Percentiles rank a stretch among this genome's conserved stretches.
phyloP scores from a whole-genome alignment of 257 asterid genomes.

The Datura wrightii region DNA sequence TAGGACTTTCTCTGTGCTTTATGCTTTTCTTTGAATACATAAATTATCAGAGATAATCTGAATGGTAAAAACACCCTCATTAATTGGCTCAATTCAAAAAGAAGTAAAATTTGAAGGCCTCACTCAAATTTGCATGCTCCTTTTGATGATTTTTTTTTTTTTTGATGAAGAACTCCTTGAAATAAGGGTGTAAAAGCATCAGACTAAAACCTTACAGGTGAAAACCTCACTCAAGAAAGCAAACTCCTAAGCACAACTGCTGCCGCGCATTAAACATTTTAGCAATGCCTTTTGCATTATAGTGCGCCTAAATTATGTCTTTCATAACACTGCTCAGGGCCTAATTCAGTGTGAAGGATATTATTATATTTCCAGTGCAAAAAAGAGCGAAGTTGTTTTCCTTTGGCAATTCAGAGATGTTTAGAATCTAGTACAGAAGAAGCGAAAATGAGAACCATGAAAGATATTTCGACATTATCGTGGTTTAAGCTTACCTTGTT shows the following conservation, averaged over 20 bases:
- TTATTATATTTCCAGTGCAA: background rate
- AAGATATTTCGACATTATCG: background rate
- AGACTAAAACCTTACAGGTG: background rate
- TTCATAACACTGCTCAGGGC: background rate
- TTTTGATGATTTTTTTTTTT: background rate
- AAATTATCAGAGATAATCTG: background rate
- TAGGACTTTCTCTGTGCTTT: background rate
- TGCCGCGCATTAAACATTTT: background rate
- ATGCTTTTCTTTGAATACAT: background rate
- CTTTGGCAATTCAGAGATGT: background rate
- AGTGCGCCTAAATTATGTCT: background rate
- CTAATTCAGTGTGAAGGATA: background rate
- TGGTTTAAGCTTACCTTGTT: background rate
- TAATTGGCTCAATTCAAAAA: background rate
- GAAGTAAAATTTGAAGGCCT: background rate
- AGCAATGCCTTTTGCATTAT: no score
- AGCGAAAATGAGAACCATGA: background rate
- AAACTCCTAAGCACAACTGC: background rate
- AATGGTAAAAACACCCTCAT: background rate
- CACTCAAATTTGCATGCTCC: background rate
- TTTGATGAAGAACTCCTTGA: background rate
- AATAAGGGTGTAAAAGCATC: background rate
- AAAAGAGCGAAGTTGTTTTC: background rate
- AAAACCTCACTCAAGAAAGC: background rate
- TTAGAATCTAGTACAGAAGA: background rate